Evolutionary conservation across 164 flowering plant species (phyloP), one percentile per base, ranked within the genome.

Genomic region (Annona squamosa): DNA sequence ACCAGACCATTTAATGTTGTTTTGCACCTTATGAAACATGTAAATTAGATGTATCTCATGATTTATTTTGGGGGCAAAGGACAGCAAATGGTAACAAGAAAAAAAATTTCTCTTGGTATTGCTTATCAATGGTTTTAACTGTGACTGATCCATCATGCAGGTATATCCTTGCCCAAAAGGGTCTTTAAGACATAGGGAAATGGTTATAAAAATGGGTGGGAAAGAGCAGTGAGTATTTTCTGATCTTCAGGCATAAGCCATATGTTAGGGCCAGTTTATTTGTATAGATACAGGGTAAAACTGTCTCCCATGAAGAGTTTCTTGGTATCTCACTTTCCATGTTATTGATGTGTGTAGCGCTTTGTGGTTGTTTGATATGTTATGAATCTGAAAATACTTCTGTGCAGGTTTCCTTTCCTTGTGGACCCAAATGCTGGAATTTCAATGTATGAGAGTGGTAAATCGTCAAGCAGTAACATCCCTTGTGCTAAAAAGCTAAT

Each of bases 151-250:
- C 46, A 63, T 64, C 12, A n/a, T 77, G 76, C 82, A 91, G 96
- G 82, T 91, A 46, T 91, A 83, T 82, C 96, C 96, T 75, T 91
- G 93, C 72, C 96, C 93, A 47, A 91, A 91, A 81, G 93, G 96
- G 57, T 91, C 96, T 67, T 68, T 79, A 67, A 88, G 88, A 75
- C 89, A 91, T 68, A 81, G 96, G 68, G 88, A 82, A 62, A 80
- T 84, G 82, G 96, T 88, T 67, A 88, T 78, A 83, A 78, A 72
- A 72, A 63, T 82, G 63, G 96, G 96, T 66, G 91, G 91, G 77
- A 91, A 86, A 81, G 93, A 91, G 73, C 91, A 82, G 96, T 91
- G 85, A 63, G 91, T 78, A 74, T 4, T 74, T 73, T 52, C 9
- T 62, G 69, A 44, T 44, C 19, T 37, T 67, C 9, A 52, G 9